Evolutionary conservation across 345 rosid species (phyloP), one percentile per base, ranked within the genome.

Genomic region (Euphorbia pulcherrima): DNA sequence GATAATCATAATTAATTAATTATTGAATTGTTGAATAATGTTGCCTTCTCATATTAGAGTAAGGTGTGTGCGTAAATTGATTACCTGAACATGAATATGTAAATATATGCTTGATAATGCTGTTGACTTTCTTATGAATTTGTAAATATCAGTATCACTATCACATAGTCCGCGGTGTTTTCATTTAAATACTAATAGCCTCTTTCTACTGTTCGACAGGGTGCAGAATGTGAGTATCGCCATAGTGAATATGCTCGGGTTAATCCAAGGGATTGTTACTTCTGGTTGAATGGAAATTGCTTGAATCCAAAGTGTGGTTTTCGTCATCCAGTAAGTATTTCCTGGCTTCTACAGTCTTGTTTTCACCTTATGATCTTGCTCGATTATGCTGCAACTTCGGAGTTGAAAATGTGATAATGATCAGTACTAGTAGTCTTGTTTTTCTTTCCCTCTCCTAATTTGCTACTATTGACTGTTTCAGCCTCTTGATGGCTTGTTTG

Each of bases 241-340:
- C 97, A 93, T 69, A 93, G 98, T 70, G 98, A 93, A 71, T 87
- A 83, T 79, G 98, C 97, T 21, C 87, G 98, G 68, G 75, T 91
- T 13, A 93, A 93, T 56, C 98, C 98, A 14, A 84, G 97, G 77
- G 97, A 91, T 82, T 93, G 98, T 78, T 93, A 84, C 77, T 93
- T 46, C 64, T 93, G 98, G 98, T 71, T 93, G 91, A 89, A 81
- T 75, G 91, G 98, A 5, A 90, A 82, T 69, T 93, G 98, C 75
- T 74, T 89, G 86, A 93, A 93, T 77, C 98, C 87, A 3, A 93
- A 91, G 68, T 93, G 98, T 39, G 92, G 88, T 1, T 91, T 87
- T 71, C 86, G 98, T 44, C 98, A 93, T 77, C 98, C 97, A 21
- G 98, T 93, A 70, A 91, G 97, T 84, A 55, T 55, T 59, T 73